Evolutionary conservation across 805 yeast genomes (phyloP), one percentile per base, ranked within the genome.

Genomic region (Ogataea siamensis): DNA sequence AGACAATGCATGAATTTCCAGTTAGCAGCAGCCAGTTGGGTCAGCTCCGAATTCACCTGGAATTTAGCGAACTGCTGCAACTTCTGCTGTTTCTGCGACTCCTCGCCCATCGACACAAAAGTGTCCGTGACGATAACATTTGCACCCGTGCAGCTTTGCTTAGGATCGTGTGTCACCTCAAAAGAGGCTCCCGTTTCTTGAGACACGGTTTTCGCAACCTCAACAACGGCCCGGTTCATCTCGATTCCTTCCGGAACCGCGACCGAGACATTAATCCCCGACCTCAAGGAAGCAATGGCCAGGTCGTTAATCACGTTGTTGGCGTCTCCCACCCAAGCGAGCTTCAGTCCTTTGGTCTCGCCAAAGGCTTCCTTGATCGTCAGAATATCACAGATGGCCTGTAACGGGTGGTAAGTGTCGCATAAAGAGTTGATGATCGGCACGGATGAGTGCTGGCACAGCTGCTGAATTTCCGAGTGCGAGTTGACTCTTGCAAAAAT

Each of bases 21-120:
- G 57, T 75, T 64, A 12, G 68, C 71, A 29, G 84, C 83, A 29
- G 74, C 75, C 5, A 86, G 85, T 10, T 66, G 55, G 17, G 84
- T 75, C 67, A 89, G 68, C 21, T 78, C 80, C 12, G 68, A 60
- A 25, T 87, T 80, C 42, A 93, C 82, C 67, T 87, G 96, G 72
- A 81, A 93, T 1, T 95, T 96, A 11, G 68, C 73, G 60, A 93
- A 93, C 64, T 87, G 89, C 54, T 79, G 70, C 51, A 93, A 68
- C 47, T 89, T 85, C 40, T 71, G 68, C 33, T 60, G 69, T 47
- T 78, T 85, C 59, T 89, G 89, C 4, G 74, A 67, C 62, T 93
- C 99, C 68, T 93, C 89, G 40, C 99, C 99, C 99, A 93, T 93
- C 1, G 98, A 91, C 16, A 93, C 78, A 80, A 95, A 93, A 3